Conservation (phyloP, 1,284 basidiomycete genomes). For the Calocybe gambosa region DNA sequence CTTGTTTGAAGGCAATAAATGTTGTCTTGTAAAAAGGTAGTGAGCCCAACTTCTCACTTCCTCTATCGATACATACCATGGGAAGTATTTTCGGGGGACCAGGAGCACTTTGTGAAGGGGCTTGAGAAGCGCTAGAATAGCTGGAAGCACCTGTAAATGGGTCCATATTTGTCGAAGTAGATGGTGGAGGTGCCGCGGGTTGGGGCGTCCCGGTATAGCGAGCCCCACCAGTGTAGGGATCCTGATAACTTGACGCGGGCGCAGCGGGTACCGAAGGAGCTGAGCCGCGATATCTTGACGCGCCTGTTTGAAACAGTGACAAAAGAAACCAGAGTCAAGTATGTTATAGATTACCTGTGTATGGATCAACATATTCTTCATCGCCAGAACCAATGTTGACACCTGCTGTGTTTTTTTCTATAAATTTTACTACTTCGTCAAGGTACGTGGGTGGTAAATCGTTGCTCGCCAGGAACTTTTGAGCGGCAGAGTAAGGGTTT, state of each 20-base stretch:
- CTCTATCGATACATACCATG: slow-evolving; percentile 38
- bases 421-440: slow-evolving; percentile 91
- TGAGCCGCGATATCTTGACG: slow-evolving; percentile 52
- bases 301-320: slow-evolving; percentile 31
- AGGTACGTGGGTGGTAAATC: slow-evolving; percentile 81
- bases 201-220: slow-evolving; percentile 42
- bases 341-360: slow-evolving; percentile 57
- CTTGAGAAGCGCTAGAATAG: slow-evolving; percentile 38
- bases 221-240: slow-evolving; percentile 73
- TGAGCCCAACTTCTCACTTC: background rate
- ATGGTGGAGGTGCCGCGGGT: slow-evolving; percentile 16
- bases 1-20: slow-evolving; percentile 77
- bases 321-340: slow-evolving; percentile 1
- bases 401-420: slow-evolving; percentile 86
- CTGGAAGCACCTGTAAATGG: slow-evolving; percentile 73
- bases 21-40: slow-evolving; percentile 32
- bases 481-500: slow-evolving; percentile 88
- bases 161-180: slow-evolving; percentile 37
- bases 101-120: slow-evolving; percentile 21
- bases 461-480: slow-evolving; percentile 81
- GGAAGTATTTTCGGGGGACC: slow-evolving; percentile 43
- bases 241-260: slow-evolving; percentile 33
- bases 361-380: slow-evolving; percentile 80
- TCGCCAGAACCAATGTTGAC: slow-evolving; percentile 57
- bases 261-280: slow-evolving; percentile 21